A percentile compares a stretch with the other conserved stretches of the same genome.
These are phyloP conservation scores for Boletus coccyginus DNA, from an alignment of 768 basidiomycete species.

Conservation along the genomic window DNA sequence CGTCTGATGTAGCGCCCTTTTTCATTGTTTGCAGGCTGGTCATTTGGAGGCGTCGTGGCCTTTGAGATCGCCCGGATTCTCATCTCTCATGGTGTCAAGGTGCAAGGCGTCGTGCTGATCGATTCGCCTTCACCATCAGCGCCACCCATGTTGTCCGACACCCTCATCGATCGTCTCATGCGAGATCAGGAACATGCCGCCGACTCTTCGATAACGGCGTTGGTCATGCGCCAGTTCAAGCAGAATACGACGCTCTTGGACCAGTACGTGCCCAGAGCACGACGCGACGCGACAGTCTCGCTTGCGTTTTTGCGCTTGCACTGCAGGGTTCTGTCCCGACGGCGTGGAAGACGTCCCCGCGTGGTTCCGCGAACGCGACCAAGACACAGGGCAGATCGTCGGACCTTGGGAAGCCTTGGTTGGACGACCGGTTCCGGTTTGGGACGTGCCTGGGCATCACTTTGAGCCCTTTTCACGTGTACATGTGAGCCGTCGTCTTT, in stretches of 20 bases:
- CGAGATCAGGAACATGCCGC: constrained; percentile 29
- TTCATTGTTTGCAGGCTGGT: constrained; percentile 54
- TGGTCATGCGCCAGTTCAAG: constrained; percentile 48
- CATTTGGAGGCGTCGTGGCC: constrained; percentile 72
- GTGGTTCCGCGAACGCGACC: constrained; percentile 51
- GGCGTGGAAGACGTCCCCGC: constrained; percentile 37
- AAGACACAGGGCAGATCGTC: constrained; percentile 20
- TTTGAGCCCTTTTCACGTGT: constrained; percentile 52
- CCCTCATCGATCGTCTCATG: constrained; percentile 49
- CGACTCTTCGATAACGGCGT: constrained; percentile 30
- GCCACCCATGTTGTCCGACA: constrained; percentile 50
- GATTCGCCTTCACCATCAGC: constrained; percentile 61
- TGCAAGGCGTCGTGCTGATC: constrained; percentile 61
- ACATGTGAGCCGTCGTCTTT: constrained; percentile 41
- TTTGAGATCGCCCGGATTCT: constrained; percentile 62
- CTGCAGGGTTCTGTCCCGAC: constrained; percentile 40
- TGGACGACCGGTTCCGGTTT: constrained; percentile 36
- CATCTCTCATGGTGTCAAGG: constrained; percentile 33
- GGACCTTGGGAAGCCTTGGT: constrained; percentile 49
- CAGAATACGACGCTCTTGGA: constrained; percentile 47
- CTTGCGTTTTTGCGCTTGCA: constrained; percentile 55
- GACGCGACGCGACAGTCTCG: constrained; percentile 27
- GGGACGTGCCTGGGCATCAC: constrained; percentile 66
- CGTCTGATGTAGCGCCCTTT: background rate
- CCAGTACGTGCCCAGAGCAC: constrained; percentile 39